Conservation (phyloP, 2,329 filamentous ascomycete species). For the Trichoderma hamatum region DNA sequence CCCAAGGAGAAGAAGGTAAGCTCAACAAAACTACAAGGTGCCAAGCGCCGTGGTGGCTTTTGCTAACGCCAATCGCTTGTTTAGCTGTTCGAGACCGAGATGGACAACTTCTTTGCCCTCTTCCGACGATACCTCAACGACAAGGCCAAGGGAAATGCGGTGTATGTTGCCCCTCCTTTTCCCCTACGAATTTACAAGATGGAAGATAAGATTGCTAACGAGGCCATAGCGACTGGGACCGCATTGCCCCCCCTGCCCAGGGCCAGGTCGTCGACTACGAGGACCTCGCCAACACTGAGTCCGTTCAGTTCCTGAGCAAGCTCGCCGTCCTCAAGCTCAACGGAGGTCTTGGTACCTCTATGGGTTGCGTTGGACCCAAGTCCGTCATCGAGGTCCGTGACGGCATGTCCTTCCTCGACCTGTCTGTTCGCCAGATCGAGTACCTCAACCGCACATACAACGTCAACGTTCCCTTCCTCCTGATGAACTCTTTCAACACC, state of each 20-base stretch:
- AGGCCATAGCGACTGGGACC: constrained; percentile 80
- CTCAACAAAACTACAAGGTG: background rate
- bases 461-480: constrained; percentile 95
- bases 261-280: constrained; percentile 96
- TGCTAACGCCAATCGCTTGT: constrained; percentile 18
- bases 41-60: background rate
- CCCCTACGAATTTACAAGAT: background rate
- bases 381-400: constrained; percentile 99
- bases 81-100: constrained; percentile 95
- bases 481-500: constrained; percentile 99
- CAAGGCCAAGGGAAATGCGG: constrained; percentile 94
- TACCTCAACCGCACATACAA: constrained; percentile 98
- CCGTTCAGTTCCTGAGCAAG: constrained; percentile 94
- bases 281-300: constrained; percentile 84
- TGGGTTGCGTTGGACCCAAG: constrained; percentile 99
- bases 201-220: background rate
- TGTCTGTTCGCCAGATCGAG: constrained; percentile 98
- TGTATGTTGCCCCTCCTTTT: constrained; percentile 55
- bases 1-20: constrained; percentile 79
- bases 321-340: constrained; percentile 98
- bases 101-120: constrained; percentile 99
- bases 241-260: constrained; percentile 89
- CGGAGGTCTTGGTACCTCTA: constrained; percentile 97
- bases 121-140: constrained; percentile 98
- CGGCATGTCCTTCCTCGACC: constrained; percentile 99